These are phyloP conservation scores for Neopestalotiopsis sp. DNA, from an alignment of 2,329 filamentous ascomycete species.

Conservation along the genomic window DNA sequence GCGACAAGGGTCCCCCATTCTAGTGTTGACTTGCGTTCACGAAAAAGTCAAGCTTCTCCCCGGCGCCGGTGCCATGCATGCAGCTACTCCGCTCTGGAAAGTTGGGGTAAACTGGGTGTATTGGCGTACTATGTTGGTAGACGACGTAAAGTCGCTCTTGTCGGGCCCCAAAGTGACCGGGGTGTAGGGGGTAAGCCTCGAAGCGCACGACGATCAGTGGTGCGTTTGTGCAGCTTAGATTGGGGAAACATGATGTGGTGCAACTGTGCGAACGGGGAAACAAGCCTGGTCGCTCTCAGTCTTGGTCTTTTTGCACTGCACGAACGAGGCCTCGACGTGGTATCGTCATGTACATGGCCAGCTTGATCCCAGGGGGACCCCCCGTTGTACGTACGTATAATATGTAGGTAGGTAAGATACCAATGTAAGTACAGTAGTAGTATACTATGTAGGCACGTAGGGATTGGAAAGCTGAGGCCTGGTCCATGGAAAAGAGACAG, in stretches of 20 bases:
- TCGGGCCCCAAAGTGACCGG: background rate
- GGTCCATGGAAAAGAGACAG: background rate
- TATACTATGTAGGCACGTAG: background rate
- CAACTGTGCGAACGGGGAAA: conserved; percentile 10
- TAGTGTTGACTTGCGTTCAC: conserved; percentile 14
- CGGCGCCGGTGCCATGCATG: background rate
- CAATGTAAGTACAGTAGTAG: background rate
- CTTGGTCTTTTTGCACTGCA: background rate
- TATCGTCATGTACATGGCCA: conserved; percentile 3
- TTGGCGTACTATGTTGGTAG: background rate
- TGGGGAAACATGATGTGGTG: conserved; percentile 18
- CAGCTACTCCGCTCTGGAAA: conserved; percentile 19
- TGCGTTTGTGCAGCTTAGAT: conserved; percentile 20
- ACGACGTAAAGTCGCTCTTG: background rate
- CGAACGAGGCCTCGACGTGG: conserved; percentile 12
- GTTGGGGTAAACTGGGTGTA: conserved; percentile 19
- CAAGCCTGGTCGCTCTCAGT: too few relatives aligned
- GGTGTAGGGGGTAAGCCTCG: conserved; percentile 6
- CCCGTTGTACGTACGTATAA: background rate
- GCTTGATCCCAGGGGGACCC: background rate
- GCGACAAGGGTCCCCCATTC: conserved; percentile 9
- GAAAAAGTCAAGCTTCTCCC: conserved; percentile 16
- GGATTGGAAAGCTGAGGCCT: background rate
- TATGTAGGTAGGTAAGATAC: too few relatives aligned
- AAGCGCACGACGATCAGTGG: conserved; percentile 21